A percentile compares a stretch with the other conserved stretches of the same genome.
Evolutionary conservation across 805 yeast species (phyloP).

Genomic region (Metschnikowia anglica): DNA sequence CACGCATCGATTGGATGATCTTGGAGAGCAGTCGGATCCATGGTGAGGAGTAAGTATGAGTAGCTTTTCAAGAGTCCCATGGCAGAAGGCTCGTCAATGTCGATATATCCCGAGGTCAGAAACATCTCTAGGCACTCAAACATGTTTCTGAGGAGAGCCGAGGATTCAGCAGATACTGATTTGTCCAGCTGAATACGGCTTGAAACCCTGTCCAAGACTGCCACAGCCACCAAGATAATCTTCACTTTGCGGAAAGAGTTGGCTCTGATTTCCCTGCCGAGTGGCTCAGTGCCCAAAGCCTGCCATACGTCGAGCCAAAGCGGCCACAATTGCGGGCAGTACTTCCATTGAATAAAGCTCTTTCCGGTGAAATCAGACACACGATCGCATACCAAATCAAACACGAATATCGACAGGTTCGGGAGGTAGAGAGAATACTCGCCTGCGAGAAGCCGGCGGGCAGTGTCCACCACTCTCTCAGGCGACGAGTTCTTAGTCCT

Average conservation of each 20-base stretch:
- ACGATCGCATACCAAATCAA: conserved; percentile 61
- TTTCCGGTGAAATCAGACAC: conserved; percentile 48
- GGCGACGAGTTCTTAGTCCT: conserved; percentile 52
- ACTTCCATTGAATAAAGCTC: conserved; percentile 44
- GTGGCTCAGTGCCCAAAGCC: conserved; percentile 24
- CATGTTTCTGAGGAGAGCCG: conserved; percentile 13
- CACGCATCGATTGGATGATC: conserved; percentile 21
- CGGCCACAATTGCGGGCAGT: conserved; percentile 48
- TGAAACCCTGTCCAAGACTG: conserved; percentile 14
- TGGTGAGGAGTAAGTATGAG: conserved; percentile 5
- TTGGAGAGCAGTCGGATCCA: not conserved
- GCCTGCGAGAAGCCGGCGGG: conserved; percentile 33
- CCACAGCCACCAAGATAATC: conserved; percentile 19
- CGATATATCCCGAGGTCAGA: conserved; percentile 27
- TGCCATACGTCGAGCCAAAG: conserved; percentile 46
- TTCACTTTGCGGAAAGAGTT: conserved; percentile 39
- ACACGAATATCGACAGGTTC: conserved; percentile 49
- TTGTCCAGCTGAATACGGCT: not conserved
- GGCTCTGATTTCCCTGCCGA: conserved; percentile 31
- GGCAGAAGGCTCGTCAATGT: conserved; percentile 33
- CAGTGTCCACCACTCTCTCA: conserved; percentile 40
- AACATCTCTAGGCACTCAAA: conserved; percentile 23
- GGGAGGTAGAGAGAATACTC: conserved; percentile 49
- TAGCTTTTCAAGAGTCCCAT: conserved; percentile 28
- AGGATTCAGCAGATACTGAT: not conserved